Percentiles rank a stretch among this genome's conserved stretches.
These are phyloP conservation scores for Rhodomyrtus psidioides DNA, from an alignment of 441 rosid genomes.

Conservation along the genomic window DNA sequence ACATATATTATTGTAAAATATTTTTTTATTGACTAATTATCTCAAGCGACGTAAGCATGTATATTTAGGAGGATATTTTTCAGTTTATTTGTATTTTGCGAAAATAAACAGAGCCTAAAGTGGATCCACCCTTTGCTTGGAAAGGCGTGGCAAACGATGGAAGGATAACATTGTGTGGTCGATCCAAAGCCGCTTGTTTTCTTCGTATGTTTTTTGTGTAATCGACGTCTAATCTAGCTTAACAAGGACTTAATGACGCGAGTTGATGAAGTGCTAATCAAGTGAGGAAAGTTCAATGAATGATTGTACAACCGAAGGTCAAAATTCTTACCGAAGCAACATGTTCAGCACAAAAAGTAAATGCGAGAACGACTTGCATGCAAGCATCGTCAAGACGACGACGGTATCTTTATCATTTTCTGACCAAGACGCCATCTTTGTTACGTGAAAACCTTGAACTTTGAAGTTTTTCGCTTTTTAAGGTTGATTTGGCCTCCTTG, in stretches of 20 bases:
- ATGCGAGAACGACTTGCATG: background rate
- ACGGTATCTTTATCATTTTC: background rate
- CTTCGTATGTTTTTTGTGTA: background rate
- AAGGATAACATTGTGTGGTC: rapidly evolving
- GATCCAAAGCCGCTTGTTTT: background rate
- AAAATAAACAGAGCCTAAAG: background rate
- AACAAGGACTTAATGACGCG: background rate
- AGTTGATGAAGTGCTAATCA: background rate
- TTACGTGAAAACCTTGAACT: background rate
- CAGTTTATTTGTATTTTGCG: no score
- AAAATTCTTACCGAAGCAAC: background rate
- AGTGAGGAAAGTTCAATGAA: background rate
- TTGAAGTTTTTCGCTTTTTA: background rate
- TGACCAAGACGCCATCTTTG: background rate
- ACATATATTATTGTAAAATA: no score
- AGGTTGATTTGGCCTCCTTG: background rate
- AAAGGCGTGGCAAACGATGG: background rate
- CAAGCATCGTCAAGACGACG: background rate
- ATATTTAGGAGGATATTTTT: no score
- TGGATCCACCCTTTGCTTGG: rapidly evolving
- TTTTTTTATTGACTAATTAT: no score
- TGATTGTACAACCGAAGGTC: background rate
- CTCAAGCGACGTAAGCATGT: no score
- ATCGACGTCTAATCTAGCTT: background rate
- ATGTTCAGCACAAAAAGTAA: background rate